Percentiles rank a stretch among this genome's conserved stretches.
Conservation (phyloP, 2,329 filamentous ascomycete genomes). For the Dothidotthia symphoricarpi region DNA sequence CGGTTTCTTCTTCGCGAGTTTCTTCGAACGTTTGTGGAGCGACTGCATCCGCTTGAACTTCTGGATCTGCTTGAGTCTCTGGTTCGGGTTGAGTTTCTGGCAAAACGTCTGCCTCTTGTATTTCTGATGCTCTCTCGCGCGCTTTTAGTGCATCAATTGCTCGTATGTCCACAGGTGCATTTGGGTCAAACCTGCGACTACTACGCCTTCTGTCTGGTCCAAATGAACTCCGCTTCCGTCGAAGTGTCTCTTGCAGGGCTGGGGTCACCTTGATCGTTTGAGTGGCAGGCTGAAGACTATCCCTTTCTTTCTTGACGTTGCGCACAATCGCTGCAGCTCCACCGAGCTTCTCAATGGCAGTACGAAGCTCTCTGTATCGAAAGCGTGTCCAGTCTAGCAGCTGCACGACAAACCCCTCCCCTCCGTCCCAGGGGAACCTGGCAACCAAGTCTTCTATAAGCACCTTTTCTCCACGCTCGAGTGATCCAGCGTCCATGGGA, state of each 20-base stretch:
- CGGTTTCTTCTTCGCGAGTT: conserved; percentile 3
- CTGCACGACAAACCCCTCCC: conserved; percentile 49
- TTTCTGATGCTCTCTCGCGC: conserved; percentile 18
- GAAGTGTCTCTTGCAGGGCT: conserved; percentile 14
- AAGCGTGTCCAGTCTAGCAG: conserved; percentile 49
- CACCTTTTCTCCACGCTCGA: conserved; percentile 29
- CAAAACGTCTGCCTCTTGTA: conserved; percentile 9
- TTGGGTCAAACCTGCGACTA: conserved; percentile 32
- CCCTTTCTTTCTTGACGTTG: conserved; percentile 26
- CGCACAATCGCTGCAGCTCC: conserved; percentile 44
- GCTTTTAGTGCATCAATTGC: conserved; percentile 23
- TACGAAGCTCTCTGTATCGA: conserved; percentile 48
- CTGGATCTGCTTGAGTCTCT: conserved; percentile 6
- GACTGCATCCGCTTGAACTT: conserved; percentile 1
- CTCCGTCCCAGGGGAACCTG: conserved; percentile 52
- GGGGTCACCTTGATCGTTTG: conserved; percentile 4
- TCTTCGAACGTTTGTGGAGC: conserved; percentile 3
- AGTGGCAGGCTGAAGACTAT: conserved; percentile 10
- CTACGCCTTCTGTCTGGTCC: conserved; percentile 27
- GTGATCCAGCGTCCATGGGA: conserved; percentile 30
- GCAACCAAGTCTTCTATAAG: conserved; percentile 48
- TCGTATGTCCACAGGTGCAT: conserved; percentile 21
- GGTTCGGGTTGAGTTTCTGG: conserved; percentile 1
- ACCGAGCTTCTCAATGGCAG: conserved; percentile 44
- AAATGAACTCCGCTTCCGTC: conserved; percentile 30